These are phyloP conservation scores for Calocera cornea DNA, from an alignment of 768 basidiomycete species.

Conservation along the genomic window DNA sequence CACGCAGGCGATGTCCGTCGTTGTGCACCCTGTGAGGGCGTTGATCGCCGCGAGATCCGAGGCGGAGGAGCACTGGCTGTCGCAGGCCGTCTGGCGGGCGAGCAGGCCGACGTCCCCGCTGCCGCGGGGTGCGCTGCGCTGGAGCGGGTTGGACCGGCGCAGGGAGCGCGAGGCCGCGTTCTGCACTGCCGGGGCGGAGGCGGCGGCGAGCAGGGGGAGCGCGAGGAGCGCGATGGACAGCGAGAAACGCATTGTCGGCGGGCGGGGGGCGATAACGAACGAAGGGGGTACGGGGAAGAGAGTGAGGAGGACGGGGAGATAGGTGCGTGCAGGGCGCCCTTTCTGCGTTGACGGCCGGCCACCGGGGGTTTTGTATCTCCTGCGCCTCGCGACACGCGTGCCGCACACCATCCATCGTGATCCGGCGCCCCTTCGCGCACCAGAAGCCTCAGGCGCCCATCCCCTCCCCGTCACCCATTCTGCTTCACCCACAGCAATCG, in stretches of 20 bases:
- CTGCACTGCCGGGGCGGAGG: background rate
- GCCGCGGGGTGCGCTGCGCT: background rate
- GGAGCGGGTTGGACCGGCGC: background rate
- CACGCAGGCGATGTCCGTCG: background rate
- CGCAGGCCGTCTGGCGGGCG: background rate
- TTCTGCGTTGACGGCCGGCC: no score
- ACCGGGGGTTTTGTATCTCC: no score
- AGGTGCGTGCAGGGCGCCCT: no score
- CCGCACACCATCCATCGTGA: no score
- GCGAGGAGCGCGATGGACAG: background rate
- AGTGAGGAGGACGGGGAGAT: no score
- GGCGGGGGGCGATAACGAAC: background rate
- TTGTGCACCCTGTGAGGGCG: background rate
- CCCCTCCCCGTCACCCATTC: no score
- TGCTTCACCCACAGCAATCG: no score
- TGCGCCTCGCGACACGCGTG: no score
- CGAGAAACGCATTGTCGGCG: background rate
- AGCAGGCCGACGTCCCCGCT: no score
- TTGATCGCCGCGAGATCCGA: background rate
- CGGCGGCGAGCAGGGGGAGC: background rate
- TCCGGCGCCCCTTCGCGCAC: no score
- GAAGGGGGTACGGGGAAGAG: no score
- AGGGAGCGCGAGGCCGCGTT: background rate
- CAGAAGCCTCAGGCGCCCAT: no score
- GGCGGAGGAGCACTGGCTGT: background rate